Evolutionary conservation across 768 basidiomycete genomes (phyloP).

Genomic region (Steccherinum ochraceum): DNA sequence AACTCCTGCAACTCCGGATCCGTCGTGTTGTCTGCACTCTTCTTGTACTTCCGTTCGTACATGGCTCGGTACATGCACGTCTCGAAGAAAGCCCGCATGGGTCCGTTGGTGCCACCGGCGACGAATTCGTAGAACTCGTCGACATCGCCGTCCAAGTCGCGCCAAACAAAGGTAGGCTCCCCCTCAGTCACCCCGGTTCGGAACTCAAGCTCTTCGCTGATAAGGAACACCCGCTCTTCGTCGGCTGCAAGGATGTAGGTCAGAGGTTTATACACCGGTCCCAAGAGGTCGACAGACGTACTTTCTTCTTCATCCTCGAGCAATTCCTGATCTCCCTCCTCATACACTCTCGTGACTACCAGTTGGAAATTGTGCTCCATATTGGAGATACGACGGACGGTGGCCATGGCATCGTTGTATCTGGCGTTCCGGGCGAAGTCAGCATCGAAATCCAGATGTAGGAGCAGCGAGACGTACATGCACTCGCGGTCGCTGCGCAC

Average conservation of each 20-base stretch:
- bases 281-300: conserved; percentile 28
- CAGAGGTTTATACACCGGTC: no score
- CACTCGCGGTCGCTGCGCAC: conserved; percentile 92
- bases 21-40: conserved; percentile 57
- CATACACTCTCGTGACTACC: conserved; percentile 93
- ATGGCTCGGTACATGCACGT: conserved; percentile 93
- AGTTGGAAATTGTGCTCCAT: conserved; percentile 82
- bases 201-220: conserved; percentile 88
- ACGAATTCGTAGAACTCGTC: conserved; percentile 96
- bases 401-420: conserved; percentile 93
- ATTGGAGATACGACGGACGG: conserved; percentile 78
- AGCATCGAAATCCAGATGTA: neutral
- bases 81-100: conserved; percentile 86
- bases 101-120: conserved; percentile 61
- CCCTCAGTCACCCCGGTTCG: conserved; percentile 66
- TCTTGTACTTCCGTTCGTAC: conserved; percentile 88
- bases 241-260: conserved; percentile 54
- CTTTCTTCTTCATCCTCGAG: conserved; percentile 92
- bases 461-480: conserved; percentile 72
- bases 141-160: conserved; percentile 84
- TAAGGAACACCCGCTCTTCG: conserved; percentile 88
- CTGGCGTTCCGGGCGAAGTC: conserved; percentile 32
- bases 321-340: conserved; percentile 93
- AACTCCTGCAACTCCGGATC: conserved; percentile 75
- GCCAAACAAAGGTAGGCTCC: conserved; percentile 84